Base-by-base conservation (phyloP, 2,329 filamentous ascomycete genomes). In the Trichocomaceae sp. region DNA sequence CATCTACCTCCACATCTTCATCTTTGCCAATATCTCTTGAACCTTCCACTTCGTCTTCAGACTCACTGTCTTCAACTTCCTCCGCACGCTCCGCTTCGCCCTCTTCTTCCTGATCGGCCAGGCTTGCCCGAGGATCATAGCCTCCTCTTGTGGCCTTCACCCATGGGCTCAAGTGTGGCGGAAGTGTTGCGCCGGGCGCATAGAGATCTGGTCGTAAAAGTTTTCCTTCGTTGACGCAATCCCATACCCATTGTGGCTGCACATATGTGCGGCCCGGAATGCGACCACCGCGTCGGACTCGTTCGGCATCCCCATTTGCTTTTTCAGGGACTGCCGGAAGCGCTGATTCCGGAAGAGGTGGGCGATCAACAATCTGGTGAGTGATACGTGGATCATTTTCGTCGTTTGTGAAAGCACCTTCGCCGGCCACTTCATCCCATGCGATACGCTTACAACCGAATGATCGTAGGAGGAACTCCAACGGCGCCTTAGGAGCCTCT, bases 231-330 rank as follows among this genome's bases (percentile, higher is more conserved):
- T 99, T 99, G 69, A 96, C 77, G 65, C 88, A 92, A 68, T 99
- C 93, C 93, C 93, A 99, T 3, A 99, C 84, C 92, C 95, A 99
- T 70, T 99, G 93, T 19, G 93, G 93, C 75, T 99, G 93, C 54
- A 99, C 76, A 64, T 99, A 99, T 60, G 84, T 90, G 61, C 93
- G 82, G 35, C 92, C 92, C n/a, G 92, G 90, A 58, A 97, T 86
- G 58, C 90, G 84, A 60, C 83, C 83, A 65, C 88, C 87, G 29
- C 78, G 75, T 65, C 74, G 76, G 58, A 79, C 71, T 58, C 72
- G 76, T 35, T 72, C 26, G 63, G 75, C 45, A 75, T 64, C 75
- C 19, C 70, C 77, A 56, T 75, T 70, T 37, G 75, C 72, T 2
- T 67, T 67, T 17, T 72, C 71, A 20, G 73, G 71, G 47, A 72